Evolutionary conservation across 1,139 yeast genomes (phyloP), one percentile per base, ranked within the genome.

Genomic region (Lodderomyces orthopsilosis): DNA sequence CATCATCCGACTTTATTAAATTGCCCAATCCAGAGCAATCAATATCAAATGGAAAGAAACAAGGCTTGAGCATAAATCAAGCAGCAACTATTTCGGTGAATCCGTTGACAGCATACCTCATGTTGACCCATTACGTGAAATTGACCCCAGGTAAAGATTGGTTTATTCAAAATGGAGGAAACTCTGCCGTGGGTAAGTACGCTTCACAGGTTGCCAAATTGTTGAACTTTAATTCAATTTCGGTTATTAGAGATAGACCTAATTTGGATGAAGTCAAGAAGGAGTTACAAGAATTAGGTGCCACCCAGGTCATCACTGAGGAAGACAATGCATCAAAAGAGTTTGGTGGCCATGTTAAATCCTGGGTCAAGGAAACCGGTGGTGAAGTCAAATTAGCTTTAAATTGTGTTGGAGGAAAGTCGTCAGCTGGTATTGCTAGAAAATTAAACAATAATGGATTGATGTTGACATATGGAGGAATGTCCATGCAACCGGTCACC

Each of bases 151-250:
- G 91, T 9, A 63, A 64, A 51, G 97, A 93, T 62, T 94, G 96
- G 96, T 79, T 93, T 54, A 82, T 94, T 51, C 98, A 93, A 65
- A 93, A 93, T 58, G 98, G 97, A 32, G 98, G 96, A 35, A 93
- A 89, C 52, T 88, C 96, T 6, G 95, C 95, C 18, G 98, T 93
- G 10, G 96, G 97, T n/a, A 83, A 90, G 54, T 85, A 87, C 52
- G 98, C 96, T 5, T 75, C 90, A 40, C 99, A 93, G 64, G 78
- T 94, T 46, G 96, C 88, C 28, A 77, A 79, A 51, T 68, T 83
- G 35, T 74, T 85, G 62, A 96, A 96, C 1, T 63, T 83, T 59
- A 88, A 89, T 56, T 87, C 96, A 12, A 76, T 94, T 53, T 84
- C 89, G 49, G 94, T 93, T 40, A 85, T 94, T 41, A 81, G 99